Conservation (phyloP, 2,329 filamentous ascomycete species). For the Zasmidium citrigriseum region DNA sequence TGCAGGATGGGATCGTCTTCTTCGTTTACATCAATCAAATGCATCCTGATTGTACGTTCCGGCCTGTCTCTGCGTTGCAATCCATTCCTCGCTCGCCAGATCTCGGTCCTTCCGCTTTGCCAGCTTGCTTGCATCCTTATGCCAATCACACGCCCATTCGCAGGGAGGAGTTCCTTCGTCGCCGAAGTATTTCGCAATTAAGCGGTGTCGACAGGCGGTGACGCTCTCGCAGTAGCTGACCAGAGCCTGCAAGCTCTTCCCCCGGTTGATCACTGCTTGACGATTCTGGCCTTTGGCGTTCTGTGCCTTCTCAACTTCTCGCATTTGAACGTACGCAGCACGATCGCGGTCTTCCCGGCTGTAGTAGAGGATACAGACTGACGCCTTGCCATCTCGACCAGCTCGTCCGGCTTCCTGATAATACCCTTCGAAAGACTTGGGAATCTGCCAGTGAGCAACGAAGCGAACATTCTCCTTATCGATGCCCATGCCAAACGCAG, state of each 20-base stretch:
- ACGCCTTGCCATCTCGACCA: constrained; percentile 84
- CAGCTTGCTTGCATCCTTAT: constrained; percentile 45
- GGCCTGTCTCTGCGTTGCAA: constrained; percentile 47
- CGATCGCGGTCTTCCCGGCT: constrained; percentile 82
- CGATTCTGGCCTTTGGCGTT: constrained; percentile 35
- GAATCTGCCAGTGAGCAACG: constrained; percentile 90
- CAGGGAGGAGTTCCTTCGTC: constrained; percentile 49
- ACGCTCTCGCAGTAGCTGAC: constrained; percentile 81
- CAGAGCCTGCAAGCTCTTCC: constrained; percentile 55
- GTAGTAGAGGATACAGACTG: constrained; percentile 88
- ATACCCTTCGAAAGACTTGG: constrained; percentile 92
- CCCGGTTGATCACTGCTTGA: constrained; percentile 42
- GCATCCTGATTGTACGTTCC: constrained; percentile 37
- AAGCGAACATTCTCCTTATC: constrained; percentile 95
- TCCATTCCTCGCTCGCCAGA: constrained; percentile 52
- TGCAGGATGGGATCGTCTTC: neutral
- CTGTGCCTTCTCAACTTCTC: constrained; percentile 39
- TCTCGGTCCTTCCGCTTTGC: constrained; percentile 46
- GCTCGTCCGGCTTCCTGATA: constrained; percentile 95
- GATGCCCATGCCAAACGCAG: constrained; percentile 96
- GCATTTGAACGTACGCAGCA: constrained; percentile 57
- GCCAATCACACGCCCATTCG: constrained; percentile 52
- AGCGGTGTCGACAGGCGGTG: constrained; percentile 69
- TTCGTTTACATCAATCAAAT: constrained; percentile 3
- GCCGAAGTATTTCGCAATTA: constrained; percentile 77